These are phyloP conservation scores for Musa schizocarpa DNA, from an alignment of 176 grass and related monocot species.

Conservation along the genomic window DNA sequence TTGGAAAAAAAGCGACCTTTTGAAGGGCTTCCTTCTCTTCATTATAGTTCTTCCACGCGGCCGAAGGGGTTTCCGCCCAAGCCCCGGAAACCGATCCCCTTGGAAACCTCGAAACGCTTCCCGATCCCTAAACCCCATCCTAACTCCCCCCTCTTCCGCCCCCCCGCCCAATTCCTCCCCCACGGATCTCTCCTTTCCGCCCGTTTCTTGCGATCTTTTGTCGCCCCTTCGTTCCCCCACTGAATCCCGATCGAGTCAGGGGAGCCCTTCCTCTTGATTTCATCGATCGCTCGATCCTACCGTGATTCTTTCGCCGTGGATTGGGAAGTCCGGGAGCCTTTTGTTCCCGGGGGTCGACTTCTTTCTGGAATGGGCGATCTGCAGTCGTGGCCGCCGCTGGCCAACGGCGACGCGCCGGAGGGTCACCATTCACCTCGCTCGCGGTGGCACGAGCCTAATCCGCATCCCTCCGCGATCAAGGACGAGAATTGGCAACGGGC, in stretches of 20 bases:
- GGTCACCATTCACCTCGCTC: conserved; percentile 11
- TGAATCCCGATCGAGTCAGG: not conserved
- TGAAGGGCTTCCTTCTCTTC: not conserved
- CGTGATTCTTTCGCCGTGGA: not conserved
- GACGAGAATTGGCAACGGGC: conserved; percentile 39
- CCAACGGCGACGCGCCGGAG: conserved; percentile 20
- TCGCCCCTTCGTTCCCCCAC: not conserved
- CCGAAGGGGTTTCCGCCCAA: not conserved
- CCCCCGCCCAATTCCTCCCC: too few relatives aligned
- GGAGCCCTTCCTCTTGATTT: not conserved
- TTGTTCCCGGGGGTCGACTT: not conserved
- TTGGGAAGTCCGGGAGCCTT: not conserved
- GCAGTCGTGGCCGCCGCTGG: conserved; percentile 34
- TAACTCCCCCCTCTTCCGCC: not conserved
- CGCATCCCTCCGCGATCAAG: conserved; percentile 45
- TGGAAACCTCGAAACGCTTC: not conserved
- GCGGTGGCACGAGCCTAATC: conserved; percentile 24
- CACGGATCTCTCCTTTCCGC: not conserved
- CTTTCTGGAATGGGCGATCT: conserved; percentile 51
- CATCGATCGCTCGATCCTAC: too few relatives aligned
- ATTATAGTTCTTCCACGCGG: too few relatives aligned
- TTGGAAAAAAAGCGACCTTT: not conserved
- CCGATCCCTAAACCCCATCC: not conserved
- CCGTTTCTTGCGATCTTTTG: not conserved
- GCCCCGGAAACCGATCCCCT: not conserved